Evolutionary conservation across 2,329 filamentous ascomycete genomes (phyloP).

Genomic region (Fusarium nurragi): DNA sequence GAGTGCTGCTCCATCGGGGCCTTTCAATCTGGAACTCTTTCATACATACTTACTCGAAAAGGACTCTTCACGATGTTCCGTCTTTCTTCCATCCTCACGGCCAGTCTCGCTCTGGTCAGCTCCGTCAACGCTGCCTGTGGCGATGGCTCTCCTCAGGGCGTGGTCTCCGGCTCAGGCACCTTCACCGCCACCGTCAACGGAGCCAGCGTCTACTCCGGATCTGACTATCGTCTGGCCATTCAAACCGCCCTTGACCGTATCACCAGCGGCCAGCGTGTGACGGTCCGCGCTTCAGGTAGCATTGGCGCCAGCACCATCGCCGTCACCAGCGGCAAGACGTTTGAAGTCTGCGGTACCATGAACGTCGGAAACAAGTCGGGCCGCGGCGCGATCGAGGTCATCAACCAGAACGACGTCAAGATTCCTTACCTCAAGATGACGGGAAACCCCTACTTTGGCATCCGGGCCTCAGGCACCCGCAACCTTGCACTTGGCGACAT

Average conservation of each 20-base stretch:
- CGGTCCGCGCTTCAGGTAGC: conserved; percentile 64
- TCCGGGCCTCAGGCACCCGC: conserved; percentile 63
- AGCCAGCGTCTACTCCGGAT: conserved; percentile 60
- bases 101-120: conserved; percentile 54
- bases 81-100: conserved; percentile 49
- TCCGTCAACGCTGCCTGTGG: conserved; percentile 57
- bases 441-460: conserved; percentile 65
- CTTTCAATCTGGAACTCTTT: not conserved
- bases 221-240: conserved; percentile 64
- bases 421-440: conserved; percentile 68
- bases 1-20: fast-evolving
- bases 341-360: conserved; percentile 68
- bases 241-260: conserved; percentile 64
- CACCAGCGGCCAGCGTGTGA: conserved; percentile 60
- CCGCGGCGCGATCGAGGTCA: conserved; percentile 64
- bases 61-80: conserved; percentile 46
- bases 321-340: conserved; percentile 63
- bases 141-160: conserved; percentile 56
- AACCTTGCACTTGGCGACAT: conserved; percentile 61
- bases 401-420: conserved; percentile 57
- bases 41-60: not conserved
- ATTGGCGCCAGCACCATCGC: conserved; percentile 64
- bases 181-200: conserved; percentile 58
- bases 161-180: conserved; percentile 58
- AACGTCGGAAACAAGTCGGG: conserved; percentile 54